Evolutionary conservation across 2,329 filamentous ascomycete genomes (phyloP), one percentile per base, ranked within the genome.

Genomic region (Cadophora malorum): DNA sequence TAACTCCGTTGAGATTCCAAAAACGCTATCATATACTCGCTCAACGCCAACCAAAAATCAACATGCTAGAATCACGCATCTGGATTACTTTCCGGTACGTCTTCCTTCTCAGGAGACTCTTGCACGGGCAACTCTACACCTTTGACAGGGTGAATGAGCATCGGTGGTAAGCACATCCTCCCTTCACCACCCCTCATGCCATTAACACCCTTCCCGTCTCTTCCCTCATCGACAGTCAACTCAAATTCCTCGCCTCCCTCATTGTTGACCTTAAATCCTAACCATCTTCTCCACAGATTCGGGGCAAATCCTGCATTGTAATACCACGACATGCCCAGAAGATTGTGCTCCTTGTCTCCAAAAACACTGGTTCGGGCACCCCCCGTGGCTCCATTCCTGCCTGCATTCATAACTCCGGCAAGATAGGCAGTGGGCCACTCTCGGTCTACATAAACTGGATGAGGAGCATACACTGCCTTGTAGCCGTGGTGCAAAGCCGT

Each of bases 121-220:
- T 77, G 75, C 7, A 78, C 74, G 0, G 77, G 74, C 38, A 90
- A 74, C 67, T 90, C 87, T 5, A 94, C 85, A 64, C 88, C 86
- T 83, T 97, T 97, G 64, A 97, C 86, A 0, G 94, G 94, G 84
- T 97, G 94, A 71, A 97, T 80, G 70, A 97, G 80, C 90, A 97
- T 95, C 0, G 91, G 92, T 8, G 94, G 93, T 50, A 97, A 81
- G 80, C 94, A 97, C 93, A 97, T 96, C 68, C 94, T 86, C 12
- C 93, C 93, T 79, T 94, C 91, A 19, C 90, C 89, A 59, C 89
- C 86, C 61, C 83, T 84, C 85, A 88, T 90, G 71, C 69, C 75
- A 65, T 70, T 76, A 59, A 74, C 80, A 73, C 75, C 80, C 73
- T 67, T 71, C 16, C 76, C 76, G 66, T 62, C 71, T 47, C 78